Conservation (phyloP, 768 basidiomycete genomes). For the Boletus bicolor region DNA sequence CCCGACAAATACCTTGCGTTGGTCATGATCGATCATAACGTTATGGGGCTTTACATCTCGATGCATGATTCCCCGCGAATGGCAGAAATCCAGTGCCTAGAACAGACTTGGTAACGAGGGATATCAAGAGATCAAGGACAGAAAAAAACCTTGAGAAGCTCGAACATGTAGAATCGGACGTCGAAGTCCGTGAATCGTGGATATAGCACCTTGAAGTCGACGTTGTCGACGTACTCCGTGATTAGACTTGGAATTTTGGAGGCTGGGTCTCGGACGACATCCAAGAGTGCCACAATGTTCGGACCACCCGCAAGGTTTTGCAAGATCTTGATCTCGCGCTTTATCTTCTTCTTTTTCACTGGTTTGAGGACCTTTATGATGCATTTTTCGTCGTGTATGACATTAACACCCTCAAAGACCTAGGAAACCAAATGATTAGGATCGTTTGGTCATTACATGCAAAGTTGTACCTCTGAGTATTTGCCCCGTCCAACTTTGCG, state of each 20-base stretch:
- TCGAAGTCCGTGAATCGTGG: constrained; percentile 95
- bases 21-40: constrained; percentile 99
- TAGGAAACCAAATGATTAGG: constrained; percentile 29
- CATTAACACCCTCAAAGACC: constrained; percentile 94
- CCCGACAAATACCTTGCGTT: constrained; percentile 66
- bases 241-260: constrained; percentile 97
- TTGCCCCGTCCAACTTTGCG: constrained; percentile 95
- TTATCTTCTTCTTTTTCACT: constrained; percentile 99
- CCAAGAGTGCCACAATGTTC: constrained; percentile 88
- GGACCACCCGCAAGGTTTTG: constrained; percentile 96
- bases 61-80: constrained; percentile 99
- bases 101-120: neutral
- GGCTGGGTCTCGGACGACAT: constrained; percentile 93
- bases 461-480: constrained; percentile 75
- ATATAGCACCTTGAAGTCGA: constrained; percentile 96
- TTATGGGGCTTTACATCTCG: constrained; percentile 98
- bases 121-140: constrained; percentile 1
- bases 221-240: constrained; percentile 97
- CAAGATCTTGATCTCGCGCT: constrained; percentile 97
- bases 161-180: constrained; percentile 95
- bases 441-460: constrained; percentile 9
- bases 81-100: constrained; percentile 94
- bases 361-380: constrained; percentile 99
- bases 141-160: constrained; percentile 77
- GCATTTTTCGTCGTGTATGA: constrained; percentile 88